A percentile compares a stretch with the other conserved stretches of the same genome.
phyloP scores from a whole-genome alignment of 306 rosid species.

The Rosa lucieae region DNA sequence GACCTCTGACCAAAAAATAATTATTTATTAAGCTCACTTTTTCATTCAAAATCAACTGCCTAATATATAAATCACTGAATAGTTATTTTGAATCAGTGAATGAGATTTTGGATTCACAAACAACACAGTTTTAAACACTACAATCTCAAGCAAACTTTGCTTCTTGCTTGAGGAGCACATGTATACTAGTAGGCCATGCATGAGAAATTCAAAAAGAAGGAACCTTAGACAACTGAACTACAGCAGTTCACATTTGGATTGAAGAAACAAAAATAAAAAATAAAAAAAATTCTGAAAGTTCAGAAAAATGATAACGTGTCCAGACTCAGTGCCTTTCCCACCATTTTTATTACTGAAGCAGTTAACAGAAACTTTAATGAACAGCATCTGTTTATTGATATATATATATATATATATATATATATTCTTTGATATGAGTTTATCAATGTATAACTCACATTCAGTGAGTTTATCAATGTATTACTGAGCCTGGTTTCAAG shows the following conservation, averaged over 20 bases:
- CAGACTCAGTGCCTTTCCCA: neutral
- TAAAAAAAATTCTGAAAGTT: neutral
- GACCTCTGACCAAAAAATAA: neutral
- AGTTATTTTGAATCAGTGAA: neutral
- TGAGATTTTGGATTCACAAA: neutral
- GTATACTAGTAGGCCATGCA: neutral
- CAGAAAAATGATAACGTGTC: neutral
- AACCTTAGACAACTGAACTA: neutral
- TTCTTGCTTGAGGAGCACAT: neutral
- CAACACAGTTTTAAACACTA: neutral
- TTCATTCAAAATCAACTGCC: neutral
- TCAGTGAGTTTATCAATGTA: neutral
- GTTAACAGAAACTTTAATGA: neutral
- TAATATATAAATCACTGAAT: neutral
- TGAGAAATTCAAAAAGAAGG: neutral
- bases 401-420: too few species aligned
- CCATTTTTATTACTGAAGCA: neutral
- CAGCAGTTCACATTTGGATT: neutral
- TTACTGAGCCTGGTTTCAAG: constrained; percentile 1
- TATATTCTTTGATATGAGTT: neutral
- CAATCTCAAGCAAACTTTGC: neutral
- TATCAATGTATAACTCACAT: neutral
- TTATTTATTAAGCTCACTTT: neutral
- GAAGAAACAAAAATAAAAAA: neutral
- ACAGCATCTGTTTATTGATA: neutral